These are phyloP conservation scores for Kingdonia uniflora DNA, from an alignment of 164 flowering plant genomes.

Conservation along the genomic window DNA sequence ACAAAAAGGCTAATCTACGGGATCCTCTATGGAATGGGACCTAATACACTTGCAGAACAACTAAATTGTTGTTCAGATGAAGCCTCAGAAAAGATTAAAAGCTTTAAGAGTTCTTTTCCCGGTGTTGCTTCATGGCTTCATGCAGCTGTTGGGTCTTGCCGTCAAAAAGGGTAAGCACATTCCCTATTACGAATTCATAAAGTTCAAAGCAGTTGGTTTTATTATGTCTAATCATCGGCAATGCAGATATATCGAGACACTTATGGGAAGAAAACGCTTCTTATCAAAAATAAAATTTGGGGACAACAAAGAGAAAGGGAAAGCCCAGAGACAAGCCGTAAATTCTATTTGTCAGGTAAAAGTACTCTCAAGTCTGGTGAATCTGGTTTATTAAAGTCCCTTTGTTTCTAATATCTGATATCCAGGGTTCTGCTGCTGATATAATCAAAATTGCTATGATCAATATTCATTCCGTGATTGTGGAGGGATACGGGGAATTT, in stretches of 20 bases:
- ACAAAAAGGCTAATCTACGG: slow-evolving; percentile 93
- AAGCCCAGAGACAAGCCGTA: slow-evolving; percentile 97
- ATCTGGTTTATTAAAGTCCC: neutral
- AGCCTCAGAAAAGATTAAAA: slow-evolving; percentile 71
- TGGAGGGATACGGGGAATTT: slow-evolving; percentile 26
- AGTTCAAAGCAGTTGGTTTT: neutral
- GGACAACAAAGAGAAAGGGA: slow-evolving; percentile 70
- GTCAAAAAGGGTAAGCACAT: slow-evolving; percentile 58
- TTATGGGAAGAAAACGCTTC: slow-evolving; percentile 83
- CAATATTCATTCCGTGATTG: slow-evolving; percentile 51
- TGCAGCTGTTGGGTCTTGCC: slow-evolving; percentile 65
- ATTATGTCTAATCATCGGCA: neutral
- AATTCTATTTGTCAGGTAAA: slow-evolving; percentile 95
- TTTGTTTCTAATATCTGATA: slow-evolving; percentile 9
- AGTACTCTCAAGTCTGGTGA: neutral
- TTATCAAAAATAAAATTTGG: slow-evolving; percentile 80
- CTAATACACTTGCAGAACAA: slow-evolving; percentile 75
- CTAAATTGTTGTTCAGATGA: slow-evolving; percentile 68
- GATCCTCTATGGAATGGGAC: slow-evolving; percentile 97
- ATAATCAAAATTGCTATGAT: slow-evolving; percentile 96
- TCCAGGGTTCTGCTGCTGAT: slow-evolving; percentile 96
- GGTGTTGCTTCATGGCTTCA: slow-evolving; percentile 91
- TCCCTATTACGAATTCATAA: neutral
- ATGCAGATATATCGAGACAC: slow-evolving; percentile 65
- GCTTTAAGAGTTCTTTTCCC: slow-evolving; percentile 75